Evolutionary conservation across 306 rosid genomes (phyloP).

Genomic region (Trifolium dubium): DNA sequence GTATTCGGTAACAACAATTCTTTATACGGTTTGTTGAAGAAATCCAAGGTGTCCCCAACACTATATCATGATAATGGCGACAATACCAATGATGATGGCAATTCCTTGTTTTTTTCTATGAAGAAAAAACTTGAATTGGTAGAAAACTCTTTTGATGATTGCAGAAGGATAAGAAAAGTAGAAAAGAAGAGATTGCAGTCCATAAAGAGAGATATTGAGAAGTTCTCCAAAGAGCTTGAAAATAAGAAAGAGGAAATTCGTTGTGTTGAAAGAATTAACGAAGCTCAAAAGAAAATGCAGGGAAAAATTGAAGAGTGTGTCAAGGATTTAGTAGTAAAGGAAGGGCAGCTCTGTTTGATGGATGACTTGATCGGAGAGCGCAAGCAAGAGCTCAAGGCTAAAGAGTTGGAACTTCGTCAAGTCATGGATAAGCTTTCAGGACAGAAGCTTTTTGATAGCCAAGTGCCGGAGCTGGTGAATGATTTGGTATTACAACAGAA

Average conservation of each 20-base stretch:
- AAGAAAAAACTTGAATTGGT: conserved; percentile 34
- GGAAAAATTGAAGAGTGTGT: conserved; percentile 15
- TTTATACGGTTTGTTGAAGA: not conserved
- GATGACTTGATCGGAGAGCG: conserved; percentile 29
- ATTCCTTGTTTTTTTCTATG: not conserved
- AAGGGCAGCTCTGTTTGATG: conserved; percentile 29
- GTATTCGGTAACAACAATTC: not conserved
- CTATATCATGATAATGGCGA: not conserved
- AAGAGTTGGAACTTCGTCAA: no score
- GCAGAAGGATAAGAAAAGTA: not conserved
- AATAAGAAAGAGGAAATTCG: conserved; percentile 43
- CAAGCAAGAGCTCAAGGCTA: not conserved
- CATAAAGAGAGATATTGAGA: conserved; percentile 41
- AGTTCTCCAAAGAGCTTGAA: conserved; percentile 44
- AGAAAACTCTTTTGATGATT: conserved; percentile 14
- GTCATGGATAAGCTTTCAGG: no score
- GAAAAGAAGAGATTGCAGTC: conserved; percentile 40
- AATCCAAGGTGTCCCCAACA: conserved; percentile 4
- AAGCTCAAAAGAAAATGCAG: conserved; percentile 8
- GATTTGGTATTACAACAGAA: not conserved
- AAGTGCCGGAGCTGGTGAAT: not conserved
- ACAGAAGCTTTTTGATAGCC: not conserved
- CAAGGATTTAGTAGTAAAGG: not conserved
- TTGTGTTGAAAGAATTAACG: conserved; percentile 2
- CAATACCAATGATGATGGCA: not conserved